Base-by-base conservation (phyloP, 352 stramenopile species). In the Globisporangium acanthophoron region DNA sequence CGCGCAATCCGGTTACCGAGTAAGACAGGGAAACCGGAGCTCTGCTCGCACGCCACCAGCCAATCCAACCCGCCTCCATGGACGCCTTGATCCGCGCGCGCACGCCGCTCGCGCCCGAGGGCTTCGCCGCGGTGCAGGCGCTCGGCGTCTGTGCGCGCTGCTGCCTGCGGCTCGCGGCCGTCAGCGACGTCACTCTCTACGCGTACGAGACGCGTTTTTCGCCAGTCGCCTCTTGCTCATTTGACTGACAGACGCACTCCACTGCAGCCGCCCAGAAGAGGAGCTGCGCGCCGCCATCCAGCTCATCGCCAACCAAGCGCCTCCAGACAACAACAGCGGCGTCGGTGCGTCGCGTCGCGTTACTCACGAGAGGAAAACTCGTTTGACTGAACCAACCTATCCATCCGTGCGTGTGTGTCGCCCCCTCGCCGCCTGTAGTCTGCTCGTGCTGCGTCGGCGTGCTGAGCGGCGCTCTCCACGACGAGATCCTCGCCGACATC, bases 361-460 rank as follows among this genome's bases (percentile, higher is more conserved):
- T 48, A 48, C 43, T 48, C 43, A 48, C 43, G 6, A 12, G 7
- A 15, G 8, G 5, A 16, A 21, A 24, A 43, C 37, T 43, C 37
- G 37, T 5, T 18, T 13, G 37, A 43, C 13, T 16, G 37, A 43
- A 43, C 37, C 37, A 9, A 39, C 18, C 31, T 3, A 21, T 55
- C n/a, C 16, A n/a, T n/a, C 13, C 24, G 46, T 54, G 31, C 33
- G 27, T 33, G 33, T 60, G 35, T 54, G 43, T 37, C 18, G 52
- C 48, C 56, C n/a, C 5, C 51, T 45, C 55, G 5, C 45, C 43
- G 13, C 56, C 33, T 46, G 21, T 35, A 82, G 79, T 80, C 4
- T 93, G 84, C 48, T 72, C 67, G 21, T 91, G 81, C 58, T 93
- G 84, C 51, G 62, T 90, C n/a, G 79, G 80, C 21, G 69, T 90